A percentile compares a stretch with the other conserved stretches of the same genome.
phyloP scores from a whole-genome alignment of 2,329 filamentous ascomycete species.

The Boeremia lycopersici region DNA sequence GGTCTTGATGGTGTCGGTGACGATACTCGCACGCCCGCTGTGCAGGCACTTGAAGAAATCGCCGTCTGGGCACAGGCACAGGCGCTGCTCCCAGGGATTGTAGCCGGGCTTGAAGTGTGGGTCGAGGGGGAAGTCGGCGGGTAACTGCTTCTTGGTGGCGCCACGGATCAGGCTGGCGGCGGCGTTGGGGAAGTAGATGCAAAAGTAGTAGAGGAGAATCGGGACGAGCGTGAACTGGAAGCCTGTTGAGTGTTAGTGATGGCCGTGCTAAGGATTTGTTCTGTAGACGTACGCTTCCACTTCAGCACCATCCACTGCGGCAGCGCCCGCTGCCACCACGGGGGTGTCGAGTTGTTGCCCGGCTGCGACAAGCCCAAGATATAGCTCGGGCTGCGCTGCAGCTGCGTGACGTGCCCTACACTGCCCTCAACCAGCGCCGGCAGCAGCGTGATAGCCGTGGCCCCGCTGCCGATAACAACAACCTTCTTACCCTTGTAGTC shows the following conservation, averaged over 20 bases:
- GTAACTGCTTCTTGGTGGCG: slow-evolving; percentile 58
- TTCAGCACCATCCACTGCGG: slow-evolving; percentile 55
- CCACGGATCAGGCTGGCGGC: slow-evolving; percentile 57
- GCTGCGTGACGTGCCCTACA: slow-evolving; percentile 70
- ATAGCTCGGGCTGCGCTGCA: slow-evolving; percentile 74
- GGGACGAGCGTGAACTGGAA: slow-evolving; percentile 58
- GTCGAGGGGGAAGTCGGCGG: slow-evolving; percentile 50
- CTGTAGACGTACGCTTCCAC: slow-evolving; percentile 49
- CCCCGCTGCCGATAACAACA: slow-evolving; percentile 76
- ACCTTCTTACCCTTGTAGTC: slow-evolving; percentile 71
- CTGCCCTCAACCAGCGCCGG: slow-evolving; percentile 71
- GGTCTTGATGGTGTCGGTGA: slow-evolving; percentile 60
- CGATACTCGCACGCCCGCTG: slow-evolving; percentile 58
- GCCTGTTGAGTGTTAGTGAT: slow-evolving; percentile 23
- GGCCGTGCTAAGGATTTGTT: too few species aligned
- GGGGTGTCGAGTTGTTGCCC: slow-evolving; percentile 46
- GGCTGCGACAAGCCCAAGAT: slow-evolving; percentile 61
- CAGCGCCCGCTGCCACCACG: slow-evolving; percentile 47
- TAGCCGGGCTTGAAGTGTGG: slow-evolving; percentile 56
- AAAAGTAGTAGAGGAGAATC: slow-evolving; percentile 57
- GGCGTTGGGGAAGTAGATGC: slow-evolving; percentile 59
- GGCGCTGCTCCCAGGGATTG: slow-evolving; percentile 70
- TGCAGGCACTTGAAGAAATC: slow-evolving; percentile 63
- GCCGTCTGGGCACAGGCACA: slow-evolving; percentile 71
- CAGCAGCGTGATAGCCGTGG: slow-evolving; percentile 78